phyloP scores from a whole-genome alignment of 768 basidiomycete genomes.

The Sarcodon sp. region DNA sequence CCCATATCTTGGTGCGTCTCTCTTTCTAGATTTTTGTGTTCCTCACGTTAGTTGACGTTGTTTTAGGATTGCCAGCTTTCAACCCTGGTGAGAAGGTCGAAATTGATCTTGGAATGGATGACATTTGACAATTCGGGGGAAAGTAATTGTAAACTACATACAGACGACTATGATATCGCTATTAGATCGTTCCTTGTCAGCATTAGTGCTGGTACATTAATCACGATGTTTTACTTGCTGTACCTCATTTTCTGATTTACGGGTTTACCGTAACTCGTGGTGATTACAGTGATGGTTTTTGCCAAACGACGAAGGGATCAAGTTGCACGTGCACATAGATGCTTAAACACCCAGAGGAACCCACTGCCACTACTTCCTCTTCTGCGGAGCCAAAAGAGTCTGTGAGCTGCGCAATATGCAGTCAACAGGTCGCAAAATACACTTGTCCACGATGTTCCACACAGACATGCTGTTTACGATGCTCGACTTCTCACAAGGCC shows the following conservation, averaged over 20 bases:
- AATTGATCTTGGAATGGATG: slow-evolving; percentile 82
- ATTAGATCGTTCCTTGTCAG: too few relatives aligned
- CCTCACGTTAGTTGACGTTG: slow-evolving; percentile 2
- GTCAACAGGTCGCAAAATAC: slow-evolving; percentile 36
- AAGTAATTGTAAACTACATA: neutral
- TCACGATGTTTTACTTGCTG: neutral
- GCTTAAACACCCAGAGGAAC: neutral
- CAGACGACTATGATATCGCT: too few relatives aligned
- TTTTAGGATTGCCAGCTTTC: slow-evolving; percentile 89
- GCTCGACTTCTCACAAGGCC: slow-evolving; percentile 58
- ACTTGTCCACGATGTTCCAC: slow-evolving; percentile 66
- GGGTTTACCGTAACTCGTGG: neutral
- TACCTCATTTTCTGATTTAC: neutral
- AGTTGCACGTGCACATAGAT: neutral
- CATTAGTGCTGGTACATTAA: too few relatives aligned
- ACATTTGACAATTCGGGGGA: slow-evolving; percentile 36
- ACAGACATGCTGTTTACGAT: slow-evolving; percentile 63
- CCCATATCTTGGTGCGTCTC: slow-evolving; percentile 83
- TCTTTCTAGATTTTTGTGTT: slow-evolving; percentile 2
- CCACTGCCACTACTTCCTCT: slow-evolving; percentile 5
- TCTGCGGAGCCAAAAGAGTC: slow-evolving; percentile 9
- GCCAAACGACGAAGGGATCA: too few relatives aligned
- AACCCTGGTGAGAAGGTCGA: slow-evolving; percentile 97
- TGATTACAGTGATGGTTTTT: too few relatives aligned
- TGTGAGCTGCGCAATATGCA: slow-evolving; percentile 38